Base-by-base conservation (phyloP, 768 basidiomycete species). In the Boletus insuetus region DNA sequence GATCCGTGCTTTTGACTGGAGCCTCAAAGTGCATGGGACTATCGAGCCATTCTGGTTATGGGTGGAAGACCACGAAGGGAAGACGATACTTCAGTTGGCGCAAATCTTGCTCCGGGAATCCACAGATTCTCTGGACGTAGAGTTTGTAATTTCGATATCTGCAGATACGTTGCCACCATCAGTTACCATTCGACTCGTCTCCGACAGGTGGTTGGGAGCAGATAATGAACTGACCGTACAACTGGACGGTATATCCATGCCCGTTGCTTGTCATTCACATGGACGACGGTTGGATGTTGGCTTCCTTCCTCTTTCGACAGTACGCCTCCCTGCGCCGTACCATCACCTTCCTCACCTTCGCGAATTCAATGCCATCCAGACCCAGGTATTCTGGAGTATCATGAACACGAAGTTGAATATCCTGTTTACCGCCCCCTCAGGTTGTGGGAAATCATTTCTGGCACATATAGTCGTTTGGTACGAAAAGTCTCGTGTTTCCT, bases 41-140 rank as follows among this genome's bases (percentile, higher is more conserved):
- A 75, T 77, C 2, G 93, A 98, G 69, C 88, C 92, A 2, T 98
- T 98, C 73, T 98, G 92, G 87, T 70, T 99, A 31, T 98, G 97
- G 97, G 75, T 97, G 3, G 94, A 98, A 73, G 93, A 95, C 64
- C 79, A 86, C 37, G 81, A 87, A 34, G 87, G 85, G n/a, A 59
- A 80, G n/a, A 80, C 80, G 37, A 95, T 98, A 63, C 80, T 94
- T 12, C 94, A 96, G 65, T 79, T 89, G 50, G 75, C 85, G 1
- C 85, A 89, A 63, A 72, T 95, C 24, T 63, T 85, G 34, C 82
- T 98, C 58, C 86, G 88, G 42, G 81, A 83, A 58, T 77, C 80
- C 17, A 90, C 88, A 1, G 73, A 79, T 0, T 46, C 64, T 5
- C 57, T 94, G 34, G 76, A 85, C 37, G 73, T 87, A 32, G 86